Evolutionary conservation across 225 moss, liverwort and hornwort genomes (phyloP), one percentile per base, ranked within the genome.

Genomic region (Marchantia paleacea): DNA sequence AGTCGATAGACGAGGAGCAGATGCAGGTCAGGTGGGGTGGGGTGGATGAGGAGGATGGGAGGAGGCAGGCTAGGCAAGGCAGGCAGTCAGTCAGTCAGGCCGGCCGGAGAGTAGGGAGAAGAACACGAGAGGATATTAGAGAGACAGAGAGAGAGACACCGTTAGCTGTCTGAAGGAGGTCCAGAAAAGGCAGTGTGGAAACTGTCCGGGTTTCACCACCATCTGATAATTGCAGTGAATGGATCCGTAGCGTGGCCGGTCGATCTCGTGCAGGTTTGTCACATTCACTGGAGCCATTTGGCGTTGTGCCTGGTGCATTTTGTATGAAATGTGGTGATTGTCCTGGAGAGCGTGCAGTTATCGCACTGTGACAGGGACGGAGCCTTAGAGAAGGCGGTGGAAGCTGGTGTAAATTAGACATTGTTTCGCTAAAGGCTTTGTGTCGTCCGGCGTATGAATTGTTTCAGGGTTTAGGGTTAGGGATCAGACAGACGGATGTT

Each of bases 381-480:
- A 49, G 77, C 77, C 39, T 39, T 39, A 5, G 39, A 39, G 78
- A 63, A 72, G n/a, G 67, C 20, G 18, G 10, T 53, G 28, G 25
- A 64, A 78, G 63, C 73, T 24, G 53, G 25, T 24, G 20, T 18
- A 75, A 71, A 47, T 22, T 39, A 26, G 73, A 39, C 73, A 79
- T 74, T 83, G 24, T 50, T 52, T 72, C 48, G 72, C 78, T 70
- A 3, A 69, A 58, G 63, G 77, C 39, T 18, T 53, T 62, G 62
- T 20, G 70, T 67, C 63, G 54, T 50, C 47, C 51, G 25, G 8
- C 12, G 49, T 51, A 26, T 77, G 22, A 76, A 62, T 57, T 64
- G 63, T 15, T 47, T 12, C 79, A 58, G 82, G 69, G 76, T 82
- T 82, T 82, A 82, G 82, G 85, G 79, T 80, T 82, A 82, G 77